These are phyloP conservation scores for Aspergillus niger DNA, from an alignment of 2,329 filamentous ascomycete genomes.

Conservation along the genomic window DNA sequence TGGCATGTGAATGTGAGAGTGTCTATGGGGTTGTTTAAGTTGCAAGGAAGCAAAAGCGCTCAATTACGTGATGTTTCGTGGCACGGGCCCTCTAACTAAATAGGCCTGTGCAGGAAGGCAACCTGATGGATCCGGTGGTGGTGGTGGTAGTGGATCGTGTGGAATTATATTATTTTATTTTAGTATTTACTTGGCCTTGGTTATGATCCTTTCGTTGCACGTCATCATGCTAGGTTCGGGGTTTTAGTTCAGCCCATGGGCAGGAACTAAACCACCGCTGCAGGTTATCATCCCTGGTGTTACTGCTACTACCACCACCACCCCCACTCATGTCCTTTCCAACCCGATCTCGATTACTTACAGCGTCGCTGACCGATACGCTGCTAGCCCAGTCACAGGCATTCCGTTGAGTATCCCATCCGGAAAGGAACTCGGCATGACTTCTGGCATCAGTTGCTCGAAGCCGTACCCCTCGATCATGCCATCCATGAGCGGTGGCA, in stretches of 20 bases:
- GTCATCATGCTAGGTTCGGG: background rate
- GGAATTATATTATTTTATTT: background rate
- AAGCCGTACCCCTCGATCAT: conserved; percentile 30
- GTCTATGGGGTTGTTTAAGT: too few species aligned
- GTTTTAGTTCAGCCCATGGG: background rate
- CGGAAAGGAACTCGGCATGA: conserved; percentile 16
- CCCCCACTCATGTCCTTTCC: background rate
- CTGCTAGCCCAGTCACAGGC: conserved; percentile 11
- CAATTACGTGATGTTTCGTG: too few species aligned
- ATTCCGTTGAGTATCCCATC: conserved; percentile 15
- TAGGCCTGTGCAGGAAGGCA: too few species aligned
- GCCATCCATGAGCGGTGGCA: conserved; percentile 26
- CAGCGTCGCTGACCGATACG: conserved; percentile 10
- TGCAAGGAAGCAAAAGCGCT: too few species aligned
- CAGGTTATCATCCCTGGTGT: too few species aligned
- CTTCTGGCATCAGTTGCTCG: conserved; percentile 29
- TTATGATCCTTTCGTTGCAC: conserved; percentile 1
- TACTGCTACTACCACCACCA: background rate
- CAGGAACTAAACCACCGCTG: too few species aligned
- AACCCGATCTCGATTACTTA: background rate
- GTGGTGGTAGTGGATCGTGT: too few species aligned
- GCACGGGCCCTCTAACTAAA: too few species aligned
- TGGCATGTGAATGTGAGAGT: too few species aligned
- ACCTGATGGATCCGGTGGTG: background rate
- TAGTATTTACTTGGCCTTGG: background rate